Percentiles rank a stretch among this genome's conserved stretches.
These are phyloP conservation scores for Pythium phragmitis DNA, from an alignment of 352 stramenopile species.

Conservation along the genomic window DNA sequence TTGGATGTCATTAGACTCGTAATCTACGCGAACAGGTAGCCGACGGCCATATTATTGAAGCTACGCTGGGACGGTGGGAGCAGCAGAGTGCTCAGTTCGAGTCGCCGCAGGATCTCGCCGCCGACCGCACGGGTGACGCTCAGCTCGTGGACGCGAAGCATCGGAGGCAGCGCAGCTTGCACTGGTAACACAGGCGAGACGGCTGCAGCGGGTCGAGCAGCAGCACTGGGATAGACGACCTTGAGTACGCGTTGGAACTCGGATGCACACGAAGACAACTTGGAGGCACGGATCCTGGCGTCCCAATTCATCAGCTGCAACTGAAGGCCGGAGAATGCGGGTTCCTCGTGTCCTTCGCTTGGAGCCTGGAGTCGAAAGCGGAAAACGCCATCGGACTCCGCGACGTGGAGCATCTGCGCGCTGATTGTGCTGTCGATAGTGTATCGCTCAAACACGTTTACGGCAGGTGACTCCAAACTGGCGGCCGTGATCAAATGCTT, in stretches of 20 bases:
- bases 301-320: constrained; percentile 78
- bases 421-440: constrained; percentile 72
- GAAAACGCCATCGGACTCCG: constrained; percentile 74
- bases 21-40: constrained; percentile 52
- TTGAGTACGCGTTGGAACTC: constrained; percentile 66
- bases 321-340: constrained; percentile 22
- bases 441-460: constrained; percentile 64
- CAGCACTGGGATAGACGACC: constrained; percentile 40
- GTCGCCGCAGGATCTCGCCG: constrained; percentile 33
- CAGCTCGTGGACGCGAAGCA: constrained; percentile 36
- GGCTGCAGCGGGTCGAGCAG: neutral
- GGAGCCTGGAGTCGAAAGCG: constrained; percentile 42
- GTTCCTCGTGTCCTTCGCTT: neutral
- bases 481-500: constrained; percentile 53
- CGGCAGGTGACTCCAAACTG: neutral
- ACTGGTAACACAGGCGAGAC: neutral
- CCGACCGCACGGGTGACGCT: constrained; percentile 34
- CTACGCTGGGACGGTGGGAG: constrained; percentile 45
- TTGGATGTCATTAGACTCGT: neutral
- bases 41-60: constrained; percentile 60
- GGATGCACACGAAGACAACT: neutral
- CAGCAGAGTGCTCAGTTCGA: constrained; percentile 45
- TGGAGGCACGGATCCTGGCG: constrained; percentile 45
- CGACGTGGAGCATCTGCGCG: constrained; percentile 61
- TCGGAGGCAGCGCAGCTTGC: constrained; percentile 11